phyloP scores from a whole-genome alignment of 805 yeast genomes.

The Candida maris region DNA sequence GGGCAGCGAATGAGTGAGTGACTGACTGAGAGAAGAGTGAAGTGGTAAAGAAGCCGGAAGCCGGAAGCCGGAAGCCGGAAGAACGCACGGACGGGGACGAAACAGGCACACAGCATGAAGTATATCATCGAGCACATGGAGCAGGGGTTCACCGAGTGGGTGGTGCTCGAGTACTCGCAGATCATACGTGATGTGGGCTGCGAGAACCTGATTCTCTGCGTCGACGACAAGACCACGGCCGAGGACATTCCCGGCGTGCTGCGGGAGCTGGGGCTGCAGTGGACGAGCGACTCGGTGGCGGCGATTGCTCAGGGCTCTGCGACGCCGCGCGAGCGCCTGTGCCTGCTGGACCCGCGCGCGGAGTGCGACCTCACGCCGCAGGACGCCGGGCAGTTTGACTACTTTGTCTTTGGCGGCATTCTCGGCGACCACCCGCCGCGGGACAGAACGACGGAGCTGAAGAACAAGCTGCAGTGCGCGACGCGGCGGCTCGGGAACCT shows the following conservation, averaged over 20 bases:
- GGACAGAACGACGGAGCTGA: slow-evolving; percentile 88
- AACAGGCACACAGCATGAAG: slow-evolving; percentile 52
- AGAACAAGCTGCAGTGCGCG: slow-evolving; percentile 73
- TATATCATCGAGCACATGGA: slow-evolving; percentile 98
- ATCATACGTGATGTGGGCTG: slow-evolving; percentile 81
- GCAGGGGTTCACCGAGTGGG: slow-evolving; percentile 96
- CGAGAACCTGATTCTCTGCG: slow-evolving; percentile 69
- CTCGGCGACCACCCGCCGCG: slow-evolving; percentile 91
- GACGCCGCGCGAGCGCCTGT: slow-evolving; percentile 50
- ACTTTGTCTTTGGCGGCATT: slow-evolving; percentile 94
- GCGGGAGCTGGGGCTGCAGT: slow-evolving; percentile 61
- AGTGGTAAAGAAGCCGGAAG: too few relatives aligned
- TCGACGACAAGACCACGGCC: slow-evolving; percentile 60
- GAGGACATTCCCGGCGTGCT: slow-evolving; percentile 62
- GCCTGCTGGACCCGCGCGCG: slow-evolving; percentile 89
- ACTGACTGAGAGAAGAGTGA: too few relatives aligned
- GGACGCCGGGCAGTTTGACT: slow-evolving; percentile 67
- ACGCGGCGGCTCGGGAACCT: slow-evolving; percentile 84
- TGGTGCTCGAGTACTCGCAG: slow-evolving; percentile 76
- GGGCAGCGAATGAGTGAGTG: too few relatives aligned
- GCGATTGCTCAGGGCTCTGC: slow-evolving; percentile 60
- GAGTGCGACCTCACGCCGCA: slow-evolving; percentile 64
- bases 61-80: too few relatives aligned
- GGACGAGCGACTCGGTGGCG: slow-evolving; percentile 55
- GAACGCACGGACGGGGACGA: too few relatives aligned